Conservation (phyloP, 2,329 filamentous ascomycete genomes). For the Colletotrichum phormii region DNA sequence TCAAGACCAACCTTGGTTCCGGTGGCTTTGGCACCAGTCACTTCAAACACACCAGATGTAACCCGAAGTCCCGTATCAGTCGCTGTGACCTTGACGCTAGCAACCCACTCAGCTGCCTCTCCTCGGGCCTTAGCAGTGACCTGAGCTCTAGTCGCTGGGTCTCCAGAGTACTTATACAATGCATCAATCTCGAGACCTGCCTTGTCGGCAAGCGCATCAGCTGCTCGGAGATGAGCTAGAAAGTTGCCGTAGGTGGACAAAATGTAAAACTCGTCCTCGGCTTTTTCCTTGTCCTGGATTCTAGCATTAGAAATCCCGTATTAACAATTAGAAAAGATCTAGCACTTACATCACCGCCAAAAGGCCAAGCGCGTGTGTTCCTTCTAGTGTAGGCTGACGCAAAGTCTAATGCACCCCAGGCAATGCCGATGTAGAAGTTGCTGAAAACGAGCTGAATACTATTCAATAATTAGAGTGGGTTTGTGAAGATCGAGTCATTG, state of each 20-base stretch:
- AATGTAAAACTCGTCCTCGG: constrained; percentile 74
- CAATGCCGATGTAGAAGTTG: constrained; percentile 75
- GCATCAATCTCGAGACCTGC: constrained; percentile 61
- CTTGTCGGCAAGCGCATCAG: constrained; percentile 67
- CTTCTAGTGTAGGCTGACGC: constrained; percentile 67
- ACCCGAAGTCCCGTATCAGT: constrained; percentile 70
- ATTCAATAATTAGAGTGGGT: neutral
- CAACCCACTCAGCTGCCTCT: constrained; percentile 72
- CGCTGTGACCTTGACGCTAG: constrained; percentile 70
- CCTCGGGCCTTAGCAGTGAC: constrained; percentile 66
- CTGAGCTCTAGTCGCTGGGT: constrained; percentile 51
- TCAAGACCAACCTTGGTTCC: constrained; percentile 70
- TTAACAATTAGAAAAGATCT: accelerated
- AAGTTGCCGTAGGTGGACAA: constrained; percentile 74
- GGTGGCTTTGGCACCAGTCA: constrained; percentile 70
- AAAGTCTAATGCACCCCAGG: constrained; percentile 66
- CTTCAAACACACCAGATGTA: constrained; percentile 72
- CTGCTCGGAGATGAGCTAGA: constrained; percentile 70
- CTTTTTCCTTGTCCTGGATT: constrained; percentile 62
- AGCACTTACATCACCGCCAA: constrained; percentile 64
- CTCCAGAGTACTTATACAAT: constrained; percentile 54
- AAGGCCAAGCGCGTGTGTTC: constrained; percentile 72
- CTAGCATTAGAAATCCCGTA: neutral
- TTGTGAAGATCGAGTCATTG: no score
- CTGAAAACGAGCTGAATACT: constrained; percentile 74